These are phyloP conservation scores for Naegleria fowleri DNA, from an alignment of 208 protist genomes.

Conservation along the genomic window DNA sequence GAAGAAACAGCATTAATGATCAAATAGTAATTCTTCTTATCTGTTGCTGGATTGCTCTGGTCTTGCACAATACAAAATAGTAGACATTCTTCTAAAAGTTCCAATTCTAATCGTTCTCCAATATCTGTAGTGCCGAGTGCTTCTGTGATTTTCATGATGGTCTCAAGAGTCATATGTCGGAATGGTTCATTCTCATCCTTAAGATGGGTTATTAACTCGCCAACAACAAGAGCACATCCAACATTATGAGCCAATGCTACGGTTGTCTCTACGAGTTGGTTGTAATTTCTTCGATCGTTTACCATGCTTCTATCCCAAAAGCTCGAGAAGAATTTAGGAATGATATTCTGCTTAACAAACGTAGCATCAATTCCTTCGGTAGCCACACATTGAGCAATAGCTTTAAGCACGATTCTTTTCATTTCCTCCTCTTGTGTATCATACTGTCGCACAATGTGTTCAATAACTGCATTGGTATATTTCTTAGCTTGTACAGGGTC, in stretches of 20 bases:
- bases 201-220: constrained; percentile 86
- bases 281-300: constrained; percentile 82
- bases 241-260: constrained; percentile 90
- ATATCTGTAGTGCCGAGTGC: constrained; percentile 75
- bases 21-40: constrained; percentile 28
- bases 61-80: constrained; percentile 66
- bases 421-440: constrained; percentile 94
- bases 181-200: constrained; percentile 96
- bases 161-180: constrained; percentile 87
- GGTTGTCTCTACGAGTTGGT: constrained; percentile 88
- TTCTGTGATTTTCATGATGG: constrained; percentile 73
- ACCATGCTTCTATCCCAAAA: constrained; percentile 96
- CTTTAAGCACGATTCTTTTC: constrained; percentile 96
- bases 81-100: constrained; percentile 92
- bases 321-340: constrained; percentile 77
- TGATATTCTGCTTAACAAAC: constrained; percentile 81
- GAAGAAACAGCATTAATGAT: constrained; percentile 81
- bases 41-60: neutral
- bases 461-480: constrained; percentile 93
- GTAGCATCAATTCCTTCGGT: constrained; percentile 89
- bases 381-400: constrained; percentile 93
- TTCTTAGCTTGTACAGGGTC: constrained; percentile 87
- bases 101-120: constrained; percentile 76
- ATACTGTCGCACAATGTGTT: constrained; percentile 84
- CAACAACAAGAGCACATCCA: constrained; percentile 82